Evolutionary conservation across 805 yeast species (phyloP).

Genomic region (Metschnikowia dekortorum): DNA sequence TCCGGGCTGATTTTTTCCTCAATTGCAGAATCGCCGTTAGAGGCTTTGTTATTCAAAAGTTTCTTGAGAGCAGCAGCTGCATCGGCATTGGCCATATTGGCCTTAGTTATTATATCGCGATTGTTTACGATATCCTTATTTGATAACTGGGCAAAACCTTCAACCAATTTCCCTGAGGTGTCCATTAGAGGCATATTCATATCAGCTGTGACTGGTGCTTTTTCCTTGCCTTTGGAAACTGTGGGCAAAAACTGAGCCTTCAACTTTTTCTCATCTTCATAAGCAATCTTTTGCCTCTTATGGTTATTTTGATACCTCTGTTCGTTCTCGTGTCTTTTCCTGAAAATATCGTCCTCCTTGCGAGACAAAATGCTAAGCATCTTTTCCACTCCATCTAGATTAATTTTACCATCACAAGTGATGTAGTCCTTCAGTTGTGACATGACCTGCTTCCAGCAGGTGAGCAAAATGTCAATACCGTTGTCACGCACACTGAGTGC

Average conservation of each 20-base stretch:
- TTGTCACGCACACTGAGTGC: conserved; percentile 92
- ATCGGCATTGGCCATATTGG: conserved; percentile 64
- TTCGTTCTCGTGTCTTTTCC: conserved; percentile 64
- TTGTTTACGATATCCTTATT: conserved; percentile 69
- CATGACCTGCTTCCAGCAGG: conserved; percentile 75
- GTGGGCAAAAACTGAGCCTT: conserved; percentile 45
- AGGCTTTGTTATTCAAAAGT: conserved; percentile 27
- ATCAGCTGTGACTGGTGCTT: conserved; percentile 66
- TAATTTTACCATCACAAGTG: conserved; percentile 84
- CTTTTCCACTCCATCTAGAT: conserved; percentile 70
- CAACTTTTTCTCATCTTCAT: conserved; percentile 43
- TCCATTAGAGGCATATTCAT: conserved; percentile 74
- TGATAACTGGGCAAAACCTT: conserved; percentile 57
- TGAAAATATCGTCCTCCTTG: conserved; percentile 77
- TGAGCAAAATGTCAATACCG: conserved; percentile 77
- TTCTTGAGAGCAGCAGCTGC: conserved; percentile 59
- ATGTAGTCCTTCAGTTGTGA: conserved; percentile 69
- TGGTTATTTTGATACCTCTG: conserved; percentile 60
- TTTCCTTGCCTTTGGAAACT: conserved; percentile 69
- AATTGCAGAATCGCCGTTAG: conserved; percentile 21
- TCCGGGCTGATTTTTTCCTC: conserved; percentile 19
- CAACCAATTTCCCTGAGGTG: conserved; percentile 67
- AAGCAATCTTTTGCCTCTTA: conserved; percentile 51
- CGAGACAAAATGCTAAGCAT: conserved; percentile 60
- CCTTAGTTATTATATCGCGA: conserved; percentile 58